A percentile compares a stretch with the other conserved stretches of the same genome.
phyloP scores from a whole-genome alignment of 2,329 filamentous ascomycete genomes.

The Fusarium annulatum region DNA sequence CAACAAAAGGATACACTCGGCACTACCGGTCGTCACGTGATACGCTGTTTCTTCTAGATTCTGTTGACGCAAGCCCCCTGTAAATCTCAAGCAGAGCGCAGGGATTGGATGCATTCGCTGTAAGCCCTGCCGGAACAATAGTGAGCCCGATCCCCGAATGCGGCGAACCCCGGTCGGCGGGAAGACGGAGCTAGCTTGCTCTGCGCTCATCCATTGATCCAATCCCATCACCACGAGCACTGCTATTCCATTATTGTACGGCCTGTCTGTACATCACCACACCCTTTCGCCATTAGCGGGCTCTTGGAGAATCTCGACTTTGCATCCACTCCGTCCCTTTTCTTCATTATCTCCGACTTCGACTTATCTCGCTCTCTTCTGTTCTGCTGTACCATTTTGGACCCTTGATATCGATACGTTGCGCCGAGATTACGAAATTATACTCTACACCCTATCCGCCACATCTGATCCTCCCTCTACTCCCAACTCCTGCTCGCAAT shows the following conservation, averaged over 20 bases:
- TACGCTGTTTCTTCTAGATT: conserved; percentile 8
- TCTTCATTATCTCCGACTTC: conserved; percentile 38
- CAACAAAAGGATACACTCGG: conserved; percentile 38
- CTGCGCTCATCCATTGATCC: conserved; percentile 35
- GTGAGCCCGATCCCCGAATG: not conserved
- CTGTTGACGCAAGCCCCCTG: conserved; percentile 33
- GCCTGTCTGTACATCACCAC: conserved; percentile 26
- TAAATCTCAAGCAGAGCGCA: conserved; percentile 16
- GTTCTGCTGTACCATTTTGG: not conserved
- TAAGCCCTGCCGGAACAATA: conserved; percentile 18
- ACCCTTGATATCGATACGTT: conserved; percentile 20
- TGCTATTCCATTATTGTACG: conserved; percentile 21
- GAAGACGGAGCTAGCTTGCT: conserved; percentile 38
- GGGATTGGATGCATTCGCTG: conserved; percentile 31
- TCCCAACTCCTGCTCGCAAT: conserved; percentile 51
- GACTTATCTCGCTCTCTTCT: conserved; percentile 7
- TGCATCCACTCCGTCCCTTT: conserved; percentile 43
- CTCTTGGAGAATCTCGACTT: conserved; percentile 39
- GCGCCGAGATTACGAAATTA: conserved; percentile 12
- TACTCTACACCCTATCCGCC: conserved; percentile 8
- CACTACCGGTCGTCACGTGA: conserved; percentile 34
- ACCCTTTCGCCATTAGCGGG: conserved; percentile 36
- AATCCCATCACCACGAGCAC: conserved; percentile 38
- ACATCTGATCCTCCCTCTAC: conserved; percentile 16
- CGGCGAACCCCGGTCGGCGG: conserved; percentile 38